Conservation (phyloP, 345 rosid genomes). For the Pistacia vera region DNA sequence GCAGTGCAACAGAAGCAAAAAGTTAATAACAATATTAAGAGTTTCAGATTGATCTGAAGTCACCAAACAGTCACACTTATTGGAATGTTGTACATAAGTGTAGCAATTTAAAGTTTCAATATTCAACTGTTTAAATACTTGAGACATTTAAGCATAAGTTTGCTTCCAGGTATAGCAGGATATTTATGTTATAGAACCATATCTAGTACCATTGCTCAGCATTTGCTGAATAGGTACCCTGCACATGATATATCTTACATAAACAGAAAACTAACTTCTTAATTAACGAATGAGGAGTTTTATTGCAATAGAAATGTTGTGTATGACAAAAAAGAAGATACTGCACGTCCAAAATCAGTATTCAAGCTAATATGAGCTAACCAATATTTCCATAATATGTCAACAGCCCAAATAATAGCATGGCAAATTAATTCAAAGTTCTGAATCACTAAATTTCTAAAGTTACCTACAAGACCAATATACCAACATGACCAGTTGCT, state of each 20-base stretch:
- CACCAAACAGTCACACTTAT: not conserved
- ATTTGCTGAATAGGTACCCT: not conserved
- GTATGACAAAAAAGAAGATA: not conserved
- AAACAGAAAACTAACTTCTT: not conserved
- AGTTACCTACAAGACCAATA: not conserved
- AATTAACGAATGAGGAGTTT: not conserved
- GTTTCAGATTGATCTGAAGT: not conserved
- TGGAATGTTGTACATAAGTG: not conserved
- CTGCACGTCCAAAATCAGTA: not conserved
- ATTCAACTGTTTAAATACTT: not conserved
- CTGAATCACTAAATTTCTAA: not conserved
- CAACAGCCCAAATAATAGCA: not conserved
- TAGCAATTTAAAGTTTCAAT: not conserved
- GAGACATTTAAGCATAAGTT: not conserved
- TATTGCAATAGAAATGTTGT: not conserved
- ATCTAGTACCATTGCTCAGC: not conserved
- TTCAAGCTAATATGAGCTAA: not conserved
- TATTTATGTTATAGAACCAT: not conserved
- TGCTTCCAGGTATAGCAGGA: not conserved
- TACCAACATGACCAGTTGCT: not conserved
- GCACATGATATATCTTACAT: not conserved
- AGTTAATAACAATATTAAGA: not conserved
- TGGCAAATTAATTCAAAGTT: slow-evolving; percentile 1
- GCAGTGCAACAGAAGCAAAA: slow-evolving; percentile 4
- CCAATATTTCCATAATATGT: not conserved